Conservation (phyloP, 345 rosid genomes). For the Citrus mangshanensis region DNA sequence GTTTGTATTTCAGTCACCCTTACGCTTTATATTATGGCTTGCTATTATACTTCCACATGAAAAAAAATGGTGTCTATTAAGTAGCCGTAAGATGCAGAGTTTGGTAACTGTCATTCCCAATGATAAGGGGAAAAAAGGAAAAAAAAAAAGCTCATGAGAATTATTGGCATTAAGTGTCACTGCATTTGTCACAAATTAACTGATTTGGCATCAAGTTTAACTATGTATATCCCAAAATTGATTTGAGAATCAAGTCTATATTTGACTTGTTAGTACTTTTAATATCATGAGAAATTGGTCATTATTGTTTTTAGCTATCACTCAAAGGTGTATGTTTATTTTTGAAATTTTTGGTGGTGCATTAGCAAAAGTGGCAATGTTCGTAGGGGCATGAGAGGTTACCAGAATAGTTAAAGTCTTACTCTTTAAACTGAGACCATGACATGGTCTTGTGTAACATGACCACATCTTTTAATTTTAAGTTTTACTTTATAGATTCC, state of each 20-base stretch:
- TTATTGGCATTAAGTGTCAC: too few relatives aligned
- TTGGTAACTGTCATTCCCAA: not conserved
- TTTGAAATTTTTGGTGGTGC: not conserved
- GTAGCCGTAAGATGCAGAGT: not conserved
- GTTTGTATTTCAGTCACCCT: conserved; percentile 19
- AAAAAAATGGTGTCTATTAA: not conserved
- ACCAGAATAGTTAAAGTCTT: not conserved
- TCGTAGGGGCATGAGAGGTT: not conserved
- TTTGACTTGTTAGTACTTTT: not conserved
- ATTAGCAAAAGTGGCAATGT: not conserved
- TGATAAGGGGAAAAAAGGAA: not conserved
- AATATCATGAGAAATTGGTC: not conserved
- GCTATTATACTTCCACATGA: not conserved
- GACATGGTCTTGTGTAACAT: not conserved
- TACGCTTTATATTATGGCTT: not conserved
- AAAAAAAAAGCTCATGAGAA: too few relatives aligned
- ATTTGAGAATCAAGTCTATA: conserved; percentile 4
- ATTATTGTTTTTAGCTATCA: not conserved
- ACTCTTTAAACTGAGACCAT: not conserved
- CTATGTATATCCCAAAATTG: not conserved
- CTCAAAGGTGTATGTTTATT: not conserved
- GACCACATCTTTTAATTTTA: not conserved
- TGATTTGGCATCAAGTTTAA: not conserved
- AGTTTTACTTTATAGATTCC: not conserved
- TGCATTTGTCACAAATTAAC: too few relatives aligned